A percentile compares a stretch with the other conserved stretches of the same genome.
Conservation (phyloP, 2,329 filamentous ascomycete genomes). For the Penicillium sp. region DNA sequence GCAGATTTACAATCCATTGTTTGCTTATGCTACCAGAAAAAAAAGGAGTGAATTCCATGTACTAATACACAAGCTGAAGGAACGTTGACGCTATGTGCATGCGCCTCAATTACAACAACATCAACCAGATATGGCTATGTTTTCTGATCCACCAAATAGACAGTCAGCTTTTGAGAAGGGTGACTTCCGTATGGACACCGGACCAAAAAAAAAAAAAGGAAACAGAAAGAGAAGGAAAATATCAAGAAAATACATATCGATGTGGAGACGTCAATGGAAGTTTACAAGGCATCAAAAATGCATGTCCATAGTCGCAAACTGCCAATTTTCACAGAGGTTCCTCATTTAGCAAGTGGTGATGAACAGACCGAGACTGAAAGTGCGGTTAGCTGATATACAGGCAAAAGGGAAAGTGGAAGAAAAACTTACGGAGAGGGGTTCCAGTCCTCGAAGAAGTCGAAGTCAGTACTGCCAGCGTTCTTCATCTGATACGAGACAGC, state of each 20-base stretch:
- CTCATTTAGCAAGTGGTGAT: constrained; percentile 41
- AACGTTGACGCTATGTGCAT: constrained; percentile 1
- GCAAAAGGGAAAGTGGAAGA: neutral
- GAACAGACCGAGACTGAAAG: constrained; percentile 40
- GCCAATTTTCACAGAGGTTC: neutral
- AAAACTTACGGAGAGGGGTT: constrained; percentile 50
- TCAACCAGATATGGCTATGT: constrained; percentile 3
- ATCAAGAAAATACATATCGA: constrained; percentile 2
- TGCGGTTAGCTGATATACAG: constrained; percentile 13
- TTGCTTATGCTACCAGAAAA: neutral
- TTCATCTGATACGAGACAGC: constrained; percentile 54
- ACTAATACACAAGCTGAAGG: constrained; percentile 4
- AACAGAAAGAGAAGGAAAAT: neutral
- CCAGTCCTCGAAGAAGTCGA: constrained; percentile 65
- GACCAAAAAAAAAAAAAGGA: neutral
- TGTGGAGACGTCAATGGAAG: neutral
- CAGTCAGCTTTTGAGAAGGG: constrained; percentile 7
- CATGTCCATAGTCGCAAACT: neutral
- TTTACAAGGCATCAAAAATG: constrained; percentile 1
- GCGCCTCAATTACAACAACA: constrained; percentile 2
- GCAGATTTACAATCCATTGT: too few species aligned
- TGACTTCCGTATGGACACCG: neutral
- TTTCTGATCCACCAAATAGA: constrained; percentile 1
- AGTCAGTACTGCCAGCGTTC: constrained; percentile 48
- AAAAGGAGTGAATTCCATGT: constrained; percentile 4